phyloP scores from a whole-genome alignment of 2,329 filamentous ascomycete genomes.

The Diaporthe sp. region DNA sequence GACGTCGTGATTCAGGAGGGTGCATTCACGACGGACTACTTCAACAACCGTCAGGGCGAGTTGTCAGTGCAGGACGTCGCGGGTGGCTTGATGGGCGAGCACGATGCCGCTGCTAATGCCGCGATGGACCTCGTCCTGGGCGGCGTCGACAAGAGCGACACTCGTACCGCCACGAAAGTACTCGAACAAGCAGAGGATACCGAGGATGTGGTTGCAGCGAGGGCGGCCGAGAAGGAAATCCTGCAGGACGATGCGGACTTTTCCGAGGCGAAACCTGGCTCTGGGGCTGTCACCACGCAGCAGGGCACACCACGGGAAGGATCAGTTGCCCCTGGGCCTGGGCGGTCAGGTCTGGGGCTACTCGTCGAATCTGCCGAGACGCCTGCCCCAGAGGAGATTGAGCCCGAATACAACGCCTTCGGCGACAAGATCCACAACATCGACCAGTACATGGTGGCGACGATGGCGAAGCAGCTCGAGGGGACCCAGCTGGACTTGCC shows the following conservation, averaged over 20 bases:
- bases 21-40: slow-evolving; percentile 97
- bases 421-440: slow-evolving; percentile 72
- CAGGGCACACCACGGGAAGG: slow-evolving; percentile 65
- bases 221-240: slow-evolving; percentile 89
- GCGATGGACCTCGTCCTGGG: slow-evolving; percentile 91
- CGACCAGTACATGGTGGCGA: slow-evolving; percentile 81
- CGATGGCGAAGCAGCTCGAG: slow-evolving; percentile 75
- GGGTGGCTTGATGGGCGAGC: slow-evolving; percentile 69
- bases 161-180: slow-evolving; percentile 75
- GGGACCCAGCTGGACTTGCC: slow-evolving; percentile 73
- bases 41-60: slow-evolving; percentile 74
- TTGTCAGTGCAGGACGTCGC: slow-evolving; percentile 78
- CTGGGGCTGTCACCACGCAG: slow-evolving; percentile 64
- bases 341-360: slow-evolving; percentile 55
- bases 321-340: slow-evolving; percentile 52
- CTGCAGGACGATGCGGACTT: slow-evolving; percentile 90
- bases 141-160: slow-evolving; percentile 71
- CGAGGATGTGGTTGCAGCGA: slow-evolving; percentile 91
- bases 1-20: slow-evolving; percentile 99
- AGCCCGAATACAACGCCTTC: slow-evolving; percentile 71
- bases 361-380: slow-evolving; percentile 55
- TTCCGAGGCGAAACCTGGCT: slow-evolving; percentile 71
- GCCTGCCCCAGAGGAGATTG: slow-evolving; percentile 49
- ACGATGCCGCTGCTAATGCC: slow-evolving; percentile 80
- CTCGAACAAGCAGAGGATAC: slow-evolving; percentile 93